These are phyloP conservation scores for Pythium volutum DNA, from an alignment of 352 stramenopile genomes.

Conservation along the genomic window DNA sequence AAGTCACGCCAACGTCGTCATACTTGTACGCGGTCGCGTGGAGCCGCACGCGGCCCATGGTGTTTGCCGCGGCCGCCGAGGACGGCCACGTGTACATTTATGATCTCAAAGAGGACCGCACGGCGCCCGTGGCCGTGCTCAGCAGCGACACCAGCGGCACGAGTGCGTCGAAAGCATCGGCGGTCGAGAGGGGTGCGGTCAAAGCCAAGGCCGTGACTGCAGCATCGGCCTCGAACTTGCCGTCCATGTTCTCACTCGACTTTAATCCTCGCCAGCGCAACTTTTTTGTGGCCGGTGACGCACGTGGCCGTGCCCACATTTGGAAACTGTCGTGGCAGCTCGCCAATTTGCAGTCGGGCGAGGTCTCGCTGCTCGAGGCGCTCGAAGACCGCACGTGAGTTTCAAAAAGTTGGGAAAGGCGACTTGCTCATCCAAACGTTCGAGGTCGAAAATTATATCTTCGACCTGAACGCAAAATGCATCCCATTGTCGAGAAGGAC, in stretches of 20 bases:
- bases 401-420: too few relatives aligned
- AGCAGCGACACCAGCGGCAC: slow-evolving; percentile 18
- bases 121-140: slow-evolving; percentile 41
- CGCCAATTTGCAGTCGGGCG: slow-evolving; percentile 68
- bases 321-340: slow-evolving; percentile 86
- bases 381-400: slow-evolving; percentile 26
- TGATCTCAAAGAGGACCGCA: slow-evolving; percentile 58
- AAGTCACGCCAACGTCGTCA: slow-evolving; percentile 59
- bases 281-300: slow-evolving; percentile 75
- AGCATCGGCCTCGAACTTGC: not conserved
- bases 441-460: too few relatives aligned
- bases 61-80: slow-evolving; percentile 68
- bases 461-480: too few relatives aligned
- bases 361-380: slow-evolving; percentile 55
- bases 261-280: slow-evolving; percentile 86
- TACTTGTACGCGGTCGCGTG: slow-evolving; percentile 78
- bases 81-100: slow-evolving; percentile 77
- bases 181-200: not conserved
- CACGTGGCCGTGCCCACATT: slow-evolving; percentile 59
- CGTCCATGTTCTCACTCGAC: slow-evolving; percentile 57
- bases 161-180: not conserved
- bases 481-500: too few relatives aligned
- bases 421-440: too few relatives aligned
- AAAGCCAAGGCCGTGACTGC: too few relatives aligned
- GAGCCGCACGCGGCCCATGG: slow-evolving; percentile 69